A percentile compares a stretch with the other conserved stretches of the same genome.
Conservation (phyloP, 139 green algal species). For the Mychonastes homosphaera region DNA sequence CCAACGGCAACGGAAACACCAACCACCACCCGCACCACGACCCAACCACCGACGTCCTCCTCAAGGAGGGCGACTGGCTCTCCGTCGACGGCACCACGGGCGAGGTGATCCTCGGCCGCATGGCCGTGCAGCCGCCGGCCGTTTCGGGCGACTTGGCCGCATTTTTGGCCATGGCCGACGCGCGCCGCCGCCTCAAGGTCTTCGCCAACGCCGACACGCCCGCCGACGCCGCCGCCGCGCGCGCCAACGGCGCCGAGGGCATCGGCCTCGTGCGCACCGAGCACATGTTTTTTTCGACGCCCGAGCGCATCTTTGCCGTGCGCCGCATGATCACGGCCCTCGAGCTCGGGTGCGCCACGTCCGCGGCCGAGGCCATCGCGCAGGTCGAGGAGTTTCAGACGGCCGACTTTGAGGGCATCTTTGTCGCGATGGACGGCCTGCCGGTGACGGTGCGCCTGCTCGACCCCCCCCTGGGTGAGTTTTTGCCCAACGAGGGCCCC, state of each 20-base stretch:
- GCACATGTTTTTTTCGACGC: slow-evolving; percentile 87
- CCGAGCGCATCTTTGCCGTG: slow-evolving; percentile 68
- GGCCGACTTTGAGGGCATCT: slow-evolving; percentile 73
- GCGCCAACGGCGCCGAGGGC: slow-evolving; percentile 71
- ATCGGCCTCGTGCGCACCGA: slow-evolving; percentile 81
- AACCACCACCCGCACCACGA: too few species aligned
- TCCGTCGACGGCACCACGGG: slow-evolving; percentile 66
- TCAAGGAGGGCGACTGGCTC: slow-evolving; percentile 70
- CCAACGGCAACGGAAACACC: too few species aligned
- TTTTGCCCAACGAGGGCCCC: slow-evolving; percentile 65
- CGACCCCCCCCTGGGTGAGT: slow-evolving; percentile 91
- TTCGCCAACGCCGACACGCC: slow-evolving; percentile 83
- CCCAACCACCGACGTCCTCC: slow-evolving; percentile 15
- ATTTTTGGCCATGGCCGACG: slow-evolving; percentile 83
- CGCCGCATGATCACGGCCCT: slow-evolving; percentile 77
- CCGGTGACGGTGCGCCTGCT: slow-evolving; percentile 87
- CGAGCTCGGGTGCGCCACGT: slow-evolving; percentile 35
- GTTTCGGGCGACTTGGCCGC: slow-evolving; percentile 43
- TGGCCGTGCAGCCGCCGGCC: slow-evolving; percentile 43
- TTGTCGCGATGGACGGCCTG: slow-evolving; percentile 68
- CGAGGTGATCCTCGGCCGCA: slow-evolving; percentile 62
- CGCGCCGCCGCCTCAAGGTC: slow-evolving; percentile 44
- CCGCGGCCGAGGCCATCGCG: slow-evolving; percentile 46
- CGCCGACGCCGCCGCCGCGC: slow-evolving; percentile 48
- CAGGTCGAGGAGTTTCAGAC: slow-evolving; percentile 62